These are phyloP conservation scores for Umbelopsis sp. DNA, from an alignment of 192 early-diverging fungal genomes.

Conservation along the genomic window DNA sequence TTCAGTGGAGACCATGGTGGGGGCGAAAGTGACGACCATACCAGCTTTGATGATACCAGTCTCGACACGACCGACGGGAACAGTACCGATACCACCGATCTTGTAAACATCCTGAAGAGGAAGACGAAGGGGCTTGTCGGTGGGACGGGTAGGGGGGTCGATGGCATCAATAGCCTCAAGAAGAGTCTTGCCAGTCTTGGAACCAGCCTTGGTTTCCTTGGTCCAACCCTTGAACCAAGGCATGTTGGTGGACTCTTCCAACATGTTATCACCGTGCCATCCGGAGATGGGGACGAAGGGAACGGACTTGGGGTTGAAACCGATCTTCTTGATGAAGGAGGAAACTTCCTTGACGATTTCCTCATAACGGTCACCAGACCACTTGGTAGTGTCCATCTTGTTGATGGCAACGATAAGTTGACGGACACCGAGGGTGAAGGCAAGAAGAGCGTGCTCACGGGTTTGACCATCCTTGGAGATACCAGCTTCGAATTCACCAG, in stretches of 20 bases:
- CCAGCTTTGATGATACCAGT: too few relatives aligned
- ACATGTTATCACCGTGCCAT: constrained; percentile 99
- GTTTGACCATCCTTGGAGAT: constrained; percentile 99
- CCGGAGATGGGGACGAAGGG: constrained; percentile 98
- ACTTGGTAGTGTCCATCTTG: constrained; percentile 99
- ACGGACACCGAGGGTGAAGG: constrained; percentile 95
- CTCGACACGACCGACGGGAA: too few relatives aligned
- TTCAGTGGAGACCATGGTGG: too few relatives aligned
- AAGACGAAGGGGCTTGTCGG: constrained; percentile 95
- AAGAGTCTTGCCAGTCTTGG: constrained; percentile 77
- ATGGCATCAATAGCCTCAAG: constrained; percentile 94
- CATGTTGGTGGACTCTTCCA: constrained; percentile 93
- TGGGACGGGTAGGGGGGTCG: constrained; percentile 87
- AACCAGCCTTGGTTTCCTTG: constrained; percentile 84
- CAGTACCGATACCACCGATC: constrained; percentile 97
- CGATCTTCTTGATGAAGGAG: constrained; percentile 97
- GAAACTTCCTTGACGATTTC: constrained; percentile 97
- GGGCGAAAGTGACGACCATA: too few relatives aligned
- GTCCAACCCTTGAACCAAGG: constrained; percentile 97
- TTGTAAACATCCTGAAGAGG: constrained; percentile 99
- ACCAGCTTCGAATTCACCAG: constrained; percentile 91
- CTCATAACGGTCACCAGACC: constrained; percentile 90
- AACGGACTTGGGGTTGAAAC: constrained; percentile 91
- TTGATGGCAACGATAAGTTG: constrained; percentile 99
- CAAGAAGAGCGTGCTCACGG: constrained; percentile 98